A percentile compares a stretch with the other conserved stretches of the same genome.
These are phyloP conservation scores for Penicillium brasilianum DNA, from an alignment of 2,329 filamentous ascomycete genomes.

Conservation along the genomic window DNA sequence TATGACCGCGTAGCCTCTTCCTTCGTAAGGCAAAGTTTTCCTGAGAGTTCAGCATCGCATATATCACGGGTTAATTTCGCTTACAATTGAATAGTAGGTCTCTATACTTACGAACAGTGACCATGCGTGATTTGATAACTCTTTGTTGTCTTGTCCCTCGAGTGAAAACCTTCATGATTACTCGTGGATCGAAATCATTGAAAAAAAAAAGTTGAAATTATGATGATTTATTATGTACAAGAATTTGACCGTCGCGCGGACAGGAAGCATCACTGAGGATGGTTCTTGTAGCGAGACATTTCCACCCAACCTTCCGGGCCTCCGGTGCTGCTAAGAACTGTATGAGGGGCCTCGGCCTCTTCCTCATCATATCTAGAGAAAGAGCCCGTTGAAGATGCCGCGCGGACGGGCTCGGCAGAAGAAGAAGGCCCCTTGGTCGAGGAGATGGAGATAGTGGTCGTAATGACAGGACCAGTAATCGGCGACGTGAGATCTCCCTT, in stretches of 20 bases:
- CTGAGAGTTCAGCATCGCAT: not conserved
- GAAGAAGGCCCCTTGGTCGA: slow-evolving; percentile 16
- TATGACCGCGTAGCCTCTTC: not conserved
- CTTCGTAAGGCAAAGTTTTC: not conserved
- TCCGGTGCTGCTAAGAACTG: slow-evolving; percentile 13
- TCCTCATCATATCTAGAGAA: slow-evolving; percentile 20
- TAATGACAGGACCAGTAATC: slow-evolving; percentile 22
- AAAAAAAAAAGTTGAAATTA: not conserved
- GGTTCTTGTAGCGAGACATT: slow-evolving; percentile 18
- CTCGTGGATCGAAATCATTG: not conserved
- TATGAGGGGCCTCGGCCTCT: slow-evolving; percentile 16
- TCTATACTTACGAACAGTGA: not conserved
- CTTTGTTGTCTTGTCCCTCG: not conserved
- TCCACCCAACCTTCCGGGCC: slow-evolving; percentile 25
- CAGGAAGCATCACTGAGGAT: slow-evolving; percentile 7
- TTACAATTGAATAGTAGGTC: not conserved
- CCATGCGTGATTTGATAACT: not conserved
- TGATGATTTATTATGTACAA: not conserved
- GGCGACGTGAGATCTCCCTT: slow-evolving; percentile 13
- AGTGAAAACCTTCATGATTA: not conserved
- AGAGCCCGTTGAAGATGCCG: slow-evolving; percentile 18
- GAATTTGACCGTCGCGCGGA: not conserved
- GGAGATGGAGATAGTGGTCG: slow-evolving; percentile 23
- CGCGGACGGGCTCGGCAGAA: slow-evolving; percentile 9
- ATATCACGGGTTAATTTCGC: not conserved